Base-by-base conservation (phyloP, 2,329 filamentous ascomycete species). In the Neofusicoccum ribis region DNA sequence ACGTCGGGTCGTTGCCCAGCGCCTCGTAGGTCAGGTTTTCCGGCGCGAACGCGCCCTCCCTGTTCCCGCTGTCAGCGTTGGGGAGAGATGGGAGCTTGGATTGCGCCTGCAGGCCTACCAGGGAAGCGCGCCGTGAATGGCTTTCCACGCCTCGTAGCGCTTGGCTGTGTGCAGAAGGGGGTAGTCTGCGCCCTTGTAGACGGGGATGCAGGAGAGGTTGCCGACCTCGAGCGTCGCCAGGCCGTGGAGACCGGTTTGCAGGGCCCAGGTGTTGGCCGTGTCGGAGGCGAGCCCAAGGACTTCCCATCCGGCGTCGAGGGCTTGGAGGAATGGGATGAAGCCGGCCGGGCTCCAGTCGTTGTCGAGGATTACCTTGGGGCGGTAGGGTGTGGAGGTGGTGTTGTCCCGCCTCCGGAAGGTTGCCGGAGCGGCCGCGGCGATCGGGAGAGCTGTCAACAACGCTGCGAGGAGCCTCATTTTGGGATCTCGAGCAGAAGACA, bases 161-260 rank as follows among this genome's bases (percentile, higher is more conserved):
- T 77, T 71, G 0, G 79, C 78, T 0, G 80, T 83, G 67, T 82
- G 81, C 46, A 84, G 71, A 11, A 84, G 72, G 0, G 82, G 83
- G 66, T 80, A 83, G 67, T 82, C 74, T 59, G 80, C 70, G 11
- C 82, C 82, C 34, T 79, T 75, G 67, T 81, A 77, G 2, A 84
- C 82, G 0, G 82, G 82, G 43, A 84, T 81, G 67, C 82, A 84
- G 51, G 72, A 75, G 1, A 84, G 69, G 59, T 79, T 79, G 14
- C 82, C 82, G 12, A 79, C 70, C 69, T 84, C 81, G 0, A 85
- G 74, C 2, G 78, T 80, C 2, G 81, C 80, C 1, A 84, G 73
- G 2, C 77, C 82, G 64, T 84, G 82, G 1, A 81, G 71, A 27
- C 79, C 80, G 11, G 70, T 73, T 67, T 84, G 81, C 8, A 76